Evolutionary conservation across 768 basidiomycete genomes (phyloP).

Genomic region (Suillus subaureus): DNA sequence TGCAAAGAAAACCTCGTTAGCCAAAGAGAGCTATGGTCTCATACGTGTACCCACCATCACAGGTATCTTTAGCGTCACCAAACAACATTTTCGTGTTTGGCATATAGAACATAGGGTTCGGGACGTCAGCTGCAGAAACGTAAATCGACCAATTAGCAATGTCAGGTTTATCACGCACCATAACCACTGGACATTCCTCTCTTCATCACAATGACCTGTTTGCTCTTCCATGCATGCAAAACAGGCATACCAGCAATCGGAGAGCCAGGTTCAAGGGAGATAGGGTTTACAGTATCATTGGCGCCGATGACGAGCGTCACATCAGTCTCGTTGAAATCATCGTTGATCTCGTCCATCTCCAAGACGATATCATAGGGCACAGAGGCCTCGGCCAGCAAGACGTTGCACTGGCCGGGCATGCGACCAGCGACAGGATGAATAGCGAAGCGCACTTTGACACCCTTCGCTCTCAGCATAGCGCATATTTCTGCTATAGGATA

Average conservation of each 20-base stretch:
- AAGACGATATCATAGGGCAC: conserved; percentile 91
- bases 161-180: conserved; percentile 45
- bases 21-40: not conserved
- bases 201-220: conserved; percentile 92
- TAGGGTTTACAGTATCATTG: conserved; percentile 92
- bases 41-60: conserved; percentile 60
- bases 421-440: conserved; percentile 92
- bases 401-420: conserved; percentile 94
- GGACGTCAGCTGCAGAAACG: conserved; percentile 70
- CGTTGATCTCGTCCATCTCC: conserved; percentile 96
- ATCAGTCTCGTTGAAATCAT: conserved; percentile 87
- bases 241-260: conserved; percentile 93
- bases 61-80: conserved; percentile 89
- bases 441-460: conserved; percentile 80
- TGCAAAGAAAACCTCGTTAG: conserved; percentile 19
- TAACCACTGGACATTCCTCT: conserved; percentile 88
- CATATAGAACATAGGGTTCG: conserved; percentile 95
- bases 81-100: conserved; percentile 89
- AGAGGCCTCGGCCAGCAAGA: conserved; percentile 87
- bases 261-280: conserved; percentile 83
- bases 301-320: conserved; percentile 91
- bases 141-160: conserved; percentile 6
- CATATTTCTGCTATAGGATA: conserved; percentile 79
- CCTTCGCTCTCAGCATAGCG: conserved; percentile 68
- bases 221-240: conserved; percentile 91